Evolutionary conservation across 805 yeast genomes (phyloP).

Genomic region (Diddensiella transvaalensis): DNA sequence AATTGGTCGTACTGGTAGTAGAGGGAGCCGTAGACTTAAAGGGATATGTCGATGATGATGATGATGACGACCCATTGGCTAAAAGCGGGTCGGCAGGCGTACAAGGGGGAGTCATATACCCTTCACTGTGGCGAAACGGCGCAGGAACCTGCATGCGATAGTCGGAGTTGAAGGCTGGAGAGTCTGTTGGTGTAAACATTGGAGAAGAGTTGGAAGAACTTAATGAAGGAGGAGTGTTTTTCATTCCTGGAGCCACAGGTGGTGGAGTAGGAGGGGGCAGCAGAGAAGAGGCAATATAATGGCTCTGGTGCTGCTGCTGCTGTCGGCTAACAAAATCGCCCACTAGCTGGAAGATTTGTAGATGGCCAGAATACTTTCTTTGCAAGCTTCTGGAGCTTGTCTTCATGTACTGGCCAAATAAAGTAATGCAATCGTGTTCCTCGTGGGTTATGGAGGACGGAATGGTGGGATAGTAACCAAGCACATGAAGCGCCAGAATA

Average conservation of each 20-base stretch:
- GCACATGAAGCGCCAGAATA: constrained; percentile 23
- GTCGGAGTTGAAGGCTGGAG: constrained; percentile 2
- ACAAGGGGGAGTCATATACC: constrained; percentile 24
- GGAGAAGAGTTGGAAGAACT: constrained; percentile 29
- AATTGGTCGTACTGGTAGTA: not conserved
- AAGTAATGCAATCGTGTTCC: constrained; percentile 32
- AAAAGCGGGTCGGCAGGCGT: constrained; percentile 20
- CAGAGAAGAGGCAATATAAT: constrained; percentile 5
- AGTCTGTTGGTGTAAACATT: constrained; percentile 10
- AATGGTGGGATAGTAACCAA: constrained; percentile 17
- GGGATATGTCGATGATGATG: not conserved
- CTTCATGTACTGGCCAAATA: constrained; percentile 35
- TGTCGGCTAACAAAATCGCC: constrained; percentile 31
- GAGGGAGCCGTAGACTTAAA: not conserved
- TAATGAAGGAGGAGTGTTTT: constrained; percentile 34
- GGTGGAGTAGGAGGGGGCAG: constrained; percentile 23
- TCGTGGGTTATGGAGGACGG: constrained; percentile 17
- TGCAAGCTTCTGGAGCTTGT: constrained; percentile 35
- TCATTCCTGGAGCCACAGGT: constrained; percentile 15
- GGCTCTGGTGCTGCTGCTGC: constrained; percentile 22
- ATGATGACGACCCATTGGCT: not conserved
- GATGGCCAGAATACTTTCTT: constrained; percentile 37
- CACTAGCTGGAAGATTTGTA: constrained; percentile 34
- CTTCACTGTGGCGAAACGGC: constrained; percentile 11
- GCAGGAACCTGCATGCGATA: constrained; percentile 5